A percentile compares a stretch with the other conserved stretches of the same genome.
phyloP scores from a whole-genome alignment of 768 basidiomycete species.

The Termitomyces eurrhizus region DNA sequence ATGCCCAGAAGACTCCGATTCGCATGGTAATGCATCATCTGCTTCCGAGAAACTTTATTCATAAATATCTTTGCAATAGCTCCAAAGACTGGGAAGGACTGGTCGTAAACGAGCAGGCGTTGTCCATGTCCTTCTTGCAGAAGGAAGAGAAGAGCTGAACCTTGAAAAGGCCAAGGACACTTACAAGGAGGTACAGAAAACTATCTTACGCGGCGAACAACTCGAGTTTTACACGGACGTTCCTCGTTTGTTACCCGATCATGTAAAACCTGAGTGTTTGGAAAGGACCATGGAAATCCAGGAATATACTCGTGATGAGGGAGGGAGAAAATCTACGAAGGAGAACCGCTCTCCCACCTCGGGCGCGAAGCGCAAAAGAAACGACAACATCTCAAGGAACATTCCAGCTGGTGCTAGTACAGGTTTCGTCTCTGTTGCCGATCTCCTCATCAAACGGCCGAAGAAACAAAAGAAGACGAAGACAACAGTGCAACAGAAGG shows the following conservation, averaged over 20 bases:
- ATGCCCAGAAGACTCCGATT: slow-evolving; percentile 93
- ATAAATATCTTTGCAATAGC: slow-evolving; percentile 37
- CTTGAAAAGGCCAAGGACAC: slow-evolving; percentile 83
- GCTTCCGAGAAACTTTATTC: background rate
- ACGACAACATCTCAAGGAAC: slow-evolving; percentile 63
- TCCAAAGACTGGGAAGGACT: slow-evolving; percentile 94
- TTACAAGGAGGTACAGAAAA: slow-evolving; percentile 85
- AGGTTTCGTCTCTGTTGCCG: slow-evolving; percentile 68
- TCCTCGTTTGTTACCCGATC: slow-evolving; percentile 75
- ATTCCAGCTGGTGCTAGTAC: slow-evolving; percentile 69
- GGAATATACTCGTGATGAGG: slow-evolving; percentile 56
- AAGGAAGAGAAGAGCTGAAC: slow-evolving; percentile 87
- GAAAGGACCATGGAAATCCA: slow-evolving; percentile 84
- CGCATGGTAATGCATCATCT: slow-evolving; percentile 64
- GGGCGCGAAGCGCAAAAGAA: slow-evolving; percentile 63
- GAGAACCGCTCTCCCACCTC: slow-evolving; percentile 26
- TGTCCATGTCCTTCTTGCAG: slow-evolving; percentile 89
- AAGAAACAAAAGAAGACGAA: slow-evolving; percentile 40
- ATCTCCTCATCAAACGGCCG: slow-evolving; percentile 53
- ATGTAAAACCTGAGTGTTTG: slow-evolving; percentile 70
- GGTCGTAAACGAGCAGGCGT: slow-evolving; percentile 87
- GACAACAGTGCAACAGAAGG: slow-evolving; percentile 19
- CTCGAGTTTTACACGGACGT: slow-evolving; percentile 95
- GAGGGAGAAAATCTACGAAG: slow-evolving; percentile 31
- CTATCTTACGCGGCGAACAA: slow-evolving; percentile 80